Conservation (phyloP, 345 rosid species). For the Excoecaria cochinchinensis region DNA sequence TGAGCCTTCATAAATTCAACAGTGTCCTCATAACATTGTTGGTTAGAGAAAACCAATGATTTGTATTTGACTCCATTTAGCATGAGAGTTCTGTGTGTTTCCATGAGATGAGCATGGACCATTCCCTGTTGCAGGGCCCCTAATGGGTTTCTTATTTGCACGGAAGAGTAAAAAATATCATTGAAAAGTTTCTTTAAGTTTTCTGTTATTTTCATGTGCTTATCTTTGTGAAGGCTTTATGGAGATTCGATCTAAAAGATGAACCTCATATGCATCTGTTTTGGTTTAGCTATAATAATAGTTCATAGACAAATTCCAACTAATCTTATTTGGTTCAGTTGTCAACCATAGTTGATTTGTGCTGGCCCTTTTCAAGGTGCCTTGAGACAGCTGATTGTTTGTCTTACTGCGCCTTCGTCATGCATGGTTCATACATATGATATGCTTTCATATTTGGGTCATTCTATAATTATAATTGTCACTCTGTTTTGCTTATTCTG, state of each 20-base stretch:
- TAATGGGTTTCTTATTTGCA: neutral
- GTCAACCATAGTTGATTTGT: neutral
- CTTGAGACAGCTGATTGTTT: neutral
- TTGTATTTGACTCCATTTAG: neutral
- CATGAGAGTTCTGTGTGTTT: neutral
- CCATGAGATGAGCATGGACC: neutral
- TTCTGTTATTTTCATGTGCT: neutral
- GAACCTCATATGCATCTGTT: neutral
- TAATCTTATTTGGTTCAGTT: neutral
- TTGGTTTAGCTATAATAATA: neutral
- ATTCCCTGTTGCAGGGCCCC: neutral
- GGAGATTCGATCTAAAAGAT: neutral
- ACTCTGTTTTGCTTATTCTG: neutral
- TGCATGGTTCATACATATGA: neutral
- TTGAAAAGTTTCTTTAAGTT: neutral
- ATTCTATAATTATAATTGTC: neutral
- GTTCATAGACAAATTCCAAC: neutral
- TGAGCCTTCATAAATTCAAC: neutral
- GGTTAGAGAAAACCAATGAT: neutral
- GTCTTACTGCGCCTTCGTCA: neutral
- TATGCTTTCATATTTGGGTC: neutral
- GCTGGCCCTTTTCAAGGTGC: neutral
- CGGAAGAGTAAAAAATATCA: neutral
- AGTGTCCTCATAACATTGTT: neutral
- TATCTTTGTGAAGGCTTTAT: neutral